These are phyloP conservation scores for Anthoceros angustus DNA, from an alignment of 225 moss, liverwort and hornwort genomes.

Conservation along the genomic window DNA sequence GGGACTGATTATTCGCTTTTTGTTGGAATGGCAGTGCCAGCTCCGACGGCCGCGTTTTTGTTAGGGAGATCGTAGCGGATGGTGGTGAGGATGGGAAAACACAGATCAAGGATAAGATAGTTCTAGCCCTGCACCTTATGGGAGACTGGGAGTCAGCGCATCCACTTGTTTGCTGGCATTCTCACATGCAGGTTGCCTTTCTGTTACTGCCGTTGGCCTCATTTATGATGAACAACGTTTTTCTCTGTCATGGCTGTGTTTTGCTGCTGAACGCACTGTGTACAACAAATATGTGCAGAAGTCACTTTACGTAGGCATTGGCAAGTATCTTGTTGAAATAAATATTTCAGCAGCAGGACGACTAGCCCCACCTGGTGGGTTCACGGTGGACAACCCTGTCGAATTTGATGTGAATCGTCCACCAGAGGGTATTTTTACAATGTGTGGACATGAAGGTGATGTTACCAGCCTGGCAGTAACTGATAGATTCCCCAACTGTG, in stretches of 20 bases:
- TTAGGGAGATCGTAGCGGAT: conserved; percentile 42
- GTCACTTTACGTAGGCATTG: conserved; percentile 68
- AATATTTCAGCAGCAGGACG: conserved; percentile 55
- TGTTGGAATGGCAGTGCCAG: conserved; percentile 49
- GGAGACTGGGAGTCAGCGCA: conserved; percentile 82
- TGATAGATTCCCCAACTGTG: conserved; percentile 38
- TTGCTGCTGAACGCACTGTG: conserved; percentile 8
- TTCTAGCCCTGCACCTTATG: conserved; percentile 57
- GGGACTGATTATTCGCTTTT: not conserved
- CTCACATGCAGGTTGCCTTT: conserved; percentile 47
- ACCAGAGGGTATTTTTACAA: conserved; percentile 51
- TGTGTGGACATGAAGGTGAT: conserved; percentile 76
- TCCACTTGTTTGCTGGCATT: conserved; percentile 93
- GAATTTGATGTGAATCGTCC: conserved; percentile 53
- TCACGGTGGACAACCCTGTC: conserved; percentile 45
- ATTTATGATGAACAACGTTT: not conserved
- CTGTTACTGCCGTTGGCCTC: not conserved
- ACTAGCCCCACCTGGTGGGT: conserved; percentile 51
- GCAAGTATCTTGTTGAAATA: conserved; percentile 68
- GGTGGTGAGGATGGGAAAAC: conserved; percentile 51
- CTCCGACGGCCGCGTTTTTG: conserved; percentile 44
- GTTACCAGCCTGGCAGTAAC: conserved; percentile 81
- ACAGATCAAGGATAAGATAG: conserved; percentile 54
- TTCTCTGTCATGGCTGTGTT: conserved; percentile 5
- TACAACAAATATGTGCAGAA: conserved; percentile 43